Base-by-base conservation (phyloP, 176 grass and related monocot species). In the Bolboschoenus planiculmis region DNA sequence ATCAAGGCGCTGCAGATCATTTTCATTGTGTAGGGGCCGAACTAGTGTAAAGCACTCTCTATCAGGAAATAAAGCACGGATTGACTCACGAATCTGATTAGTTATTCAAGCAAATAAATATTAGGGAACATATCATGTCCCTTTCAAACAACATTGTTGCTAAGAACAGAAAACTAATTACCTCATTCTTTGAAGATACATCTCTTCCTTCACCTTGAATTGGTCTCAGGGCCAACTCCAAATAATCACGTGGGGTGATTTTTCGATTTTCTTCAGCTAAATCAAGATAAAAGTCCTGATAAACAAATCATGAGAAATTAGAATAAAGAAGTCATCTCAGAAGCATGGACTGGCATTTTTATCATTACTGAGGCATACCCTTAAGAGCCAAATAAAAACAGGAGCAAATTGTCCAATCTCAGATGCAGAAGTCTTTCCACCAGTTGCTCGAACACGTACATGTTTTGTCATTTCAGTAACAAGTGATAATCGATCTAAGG, bases 391-490 rank as follows among this genome's bases (percentile, higher is more conserved):
- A 53, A 94, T 73, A 81, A 94, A 94, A 43, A 90, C 79, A 29
- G 92, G 92, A 63, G 92, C 87, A 89, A 94, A 94, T 86, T 94
- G 92, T 50, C 89, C 92, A 56, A 94, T 64, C 60, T 94, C 92
- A 67, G 85, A 89, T 86, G 83, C 85, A 48, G 76, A 81, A 48
- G 89, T 82, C 33, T 81, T 91, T 79, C 89, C 85, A 79, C 87
- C 87, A 87, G 82, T 88, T 33, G 89, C 83, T 81, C 85, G 89
- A 84, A 94, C 87, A 75, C 92, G 92, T 76, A 94, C 89, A 86
- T 94, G 92, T 82, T 89, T 94, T 50, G 89, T 94, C 92, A 94
- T 94, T 84, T 94, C 92, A 84, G 92, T 94, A 86, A 94, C 89
- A 84, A 94, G 89, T 81, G 92, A 94, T 77, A 94, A 74, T 54